Conservation (phyloP, 208 protist genomes). For the Dictyostelium gargantuum region DNA sequence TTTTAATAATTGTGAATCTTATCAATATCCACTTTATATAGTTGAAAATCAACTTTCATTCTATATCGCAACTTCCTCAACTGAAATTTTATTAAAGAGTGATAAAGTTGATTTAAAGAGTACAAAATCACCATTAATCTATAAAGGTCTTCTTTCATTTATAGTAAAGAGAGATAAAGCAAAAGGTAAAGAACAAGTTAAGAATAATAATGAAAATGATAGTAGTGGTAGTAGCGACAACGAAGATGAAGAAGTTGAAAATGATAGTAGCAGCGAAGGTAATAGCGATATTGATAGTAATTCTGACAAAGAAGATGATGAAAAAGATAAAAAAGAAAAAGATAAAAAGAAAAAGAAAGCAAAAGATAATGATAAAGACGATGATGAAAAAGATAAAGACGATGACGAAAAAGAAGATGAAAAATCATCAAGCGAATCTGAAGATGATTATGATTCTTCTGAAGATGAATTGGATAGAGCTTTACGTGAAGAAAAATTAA, state of each 20-base stretch:
- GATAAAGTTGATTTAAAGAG: background rate
- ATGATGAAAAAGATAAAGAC: background rate
- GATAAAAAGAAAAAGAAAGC: background rate
- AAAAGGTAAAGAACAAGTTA: background rate
- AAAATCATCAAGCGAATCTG: background rate
- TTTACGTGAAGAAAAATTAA: background rate
- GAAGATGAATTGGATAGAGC: background rate
- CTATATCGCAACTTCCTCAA: background rate
- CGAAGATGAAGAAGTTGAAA: background rate
- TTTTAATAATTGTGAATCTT: background rate
- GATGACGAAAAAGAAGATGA: background rate
- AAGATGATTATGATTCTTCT: background rate
- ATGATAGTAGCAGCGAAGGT: background rate
- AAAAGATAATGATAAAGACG: background rate
- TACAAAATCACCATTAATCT: background rate
- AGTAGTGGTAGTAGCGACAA: background rate
- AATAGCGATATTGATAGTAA: background rate
- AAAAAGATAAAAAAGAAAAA: background rate
- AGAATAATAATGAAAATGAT: background rate
- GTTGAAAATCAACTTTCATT: conserved; percentile 19
- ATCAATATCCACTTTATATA: background rate
- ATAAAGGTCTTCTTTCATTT: background rate
- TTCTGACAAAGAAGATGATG: background rate
- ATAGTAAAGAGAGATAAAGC: background rate
- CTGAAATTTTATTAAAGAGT: background rate